Conservation (phyloP, 2,329 filamentous ascomycete species). For the Dissoconium aciculare region DNA sequence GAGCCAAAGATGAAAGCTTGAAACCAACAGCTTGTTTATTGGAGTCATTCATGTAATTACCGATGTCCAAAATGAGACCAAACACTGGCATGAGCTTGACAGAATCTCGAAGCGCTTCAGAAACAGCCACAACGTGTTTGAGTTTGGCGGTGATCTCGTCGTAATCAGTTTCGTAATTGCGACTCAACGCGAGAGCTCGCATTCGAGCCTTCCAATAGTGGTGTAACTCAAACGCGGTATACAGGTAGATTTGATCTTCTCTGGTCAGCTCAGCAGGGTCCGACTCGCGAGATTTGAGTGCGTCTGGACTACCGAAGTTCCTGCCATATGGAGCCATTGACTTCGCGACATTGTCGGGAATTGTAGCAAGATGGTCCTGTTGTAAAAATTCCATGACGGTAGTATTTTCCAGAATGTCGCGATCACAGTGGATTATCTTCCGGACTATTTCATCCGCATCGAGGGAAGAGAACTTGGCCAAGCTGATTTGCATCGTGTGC, state of each 20-base stretch:
- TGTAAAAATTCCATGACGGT: conserved; percentile 96
- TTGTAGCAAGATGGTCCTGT: conserved; percentile 80
- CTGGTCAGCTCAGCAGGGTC: conserved; percentile 79
- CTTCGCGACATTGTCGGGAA: conserved; percentile 81
- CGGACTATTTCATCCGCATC: conserved; percentile 73
- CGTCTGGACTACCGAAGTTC: conserved; percentile 86
- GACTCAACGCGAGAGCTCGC: conserved; percentile 72
- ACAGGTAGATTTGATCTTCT: conserved; percentile 89
- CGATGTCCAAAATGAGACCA: conserved; percentile 89
- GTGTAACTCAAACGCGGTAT: conserved; percentile 83
- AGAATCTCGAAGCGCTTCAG: conserved; percentile 79
- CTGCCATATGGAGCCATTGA: conserved; percentile 89
- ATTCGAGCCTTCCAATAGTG: conserved; percentile 99
- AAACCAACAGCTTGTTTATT: conserved; percentile 97
- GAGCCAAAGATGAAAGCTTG: conserved; percentile 86
- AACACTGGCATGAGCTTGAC: conserved; percentile 92
- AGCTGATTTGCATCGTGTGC: conserved; percentile 80
- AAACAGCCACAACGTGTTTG: conserved; percentile 69
- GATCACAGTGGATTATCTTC: conserved; percentile 92
- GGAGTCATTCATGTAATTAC: conserved; percentile 99
- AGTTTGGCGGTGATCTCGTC: conserved; percentile 80
- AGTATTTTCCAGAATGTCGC: conserved; percentile 69
- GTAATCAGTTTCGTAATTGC: conserved; percentile 74
- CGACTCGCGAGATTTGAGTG: conserved; percentile 64
- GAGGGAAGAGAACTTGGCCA: conserved; percentile 81